Conservation (phyloP, 2,329 filamentous ascomycete genomes). For the Colletotrichum nymphaeae region DNA sequence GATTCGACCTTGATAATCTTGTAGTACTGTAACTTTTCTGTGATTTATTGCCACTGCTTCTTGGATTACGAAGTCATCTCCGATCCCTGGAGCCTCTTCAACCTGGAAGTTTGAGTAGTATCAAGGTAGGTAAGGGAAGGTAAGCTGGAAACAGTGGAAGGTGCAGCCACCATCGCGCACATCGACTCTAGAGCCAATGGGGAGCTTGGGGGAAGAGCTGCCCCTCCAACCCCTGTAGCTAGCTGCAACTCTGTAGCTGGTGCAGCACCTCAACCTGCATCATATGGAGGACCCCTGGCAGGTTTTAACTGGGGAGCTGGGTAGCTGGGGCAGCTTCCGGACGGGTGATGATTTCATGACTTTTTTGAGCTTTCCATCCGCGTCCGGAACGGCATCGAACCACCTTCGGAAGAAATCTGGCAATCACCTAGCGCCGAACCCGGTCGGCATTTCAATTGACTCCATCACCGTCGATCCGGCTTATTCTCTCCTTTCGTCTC, state of each 20-base stretch:
- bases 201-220: not conserved
- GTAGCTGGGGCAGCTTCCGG: conserved; percentile 15
- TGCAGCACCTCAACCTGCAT: too few relatives aligned
- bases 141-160: not conserved
- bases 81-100: too few relatives aligned
- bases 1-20: not conserved
- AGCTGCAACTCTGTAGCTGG: conserved; percentile 4
- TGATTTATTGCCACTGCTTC: not conserved
- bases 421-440: conserved; percentile 15
- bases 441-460: conserved; percentile 1
- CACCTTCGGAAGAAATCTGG: conserved; percentile 22
- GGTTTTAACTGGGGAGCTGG: conserved; percentile 24
- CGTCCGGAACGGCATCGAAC: conserved; percentile 31
- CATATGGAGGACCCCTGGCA: conserved; percentile 16
- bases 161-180: not conserved
- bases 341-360: conserved; percentile 35
- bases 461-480: not conserved
- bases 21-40: not conserved
- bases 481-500: conserved; percentile 8
- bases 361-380: conserved; percentile 25
- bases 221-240: conserved; percentile 1
- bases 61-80: not conserved
- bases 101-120: too few relatives aligned
- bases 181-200: conserved; percentile 20
- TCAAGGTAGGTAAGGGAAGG: too few relatives aligned